Evolutionary conservation across 805 yeast genomes (phyloP).

Genomic region (Suhomyces vadensis): DNA sequence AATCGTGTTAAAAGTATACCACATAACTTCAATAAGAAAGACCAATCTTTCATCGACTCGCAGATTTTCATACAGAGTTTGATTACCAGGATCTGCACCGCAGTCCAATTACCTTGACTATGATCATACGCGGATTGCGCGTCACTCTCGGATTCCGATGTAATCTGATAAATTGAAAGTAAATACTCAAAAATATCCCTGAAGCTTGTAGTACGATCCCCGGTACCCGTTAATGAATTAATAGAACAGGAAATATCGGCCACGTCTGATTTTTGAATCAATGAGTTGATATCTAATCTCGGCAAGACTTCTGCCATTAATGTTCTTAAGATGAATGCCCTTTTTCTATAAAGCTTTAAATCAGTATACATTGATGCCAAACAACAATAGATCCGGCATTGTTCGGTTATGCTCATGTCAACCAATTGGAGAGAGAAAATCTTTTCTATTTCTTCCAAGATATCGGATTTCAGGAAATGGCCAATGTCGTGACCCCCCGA

Average conservation of each 20-base stretch:
- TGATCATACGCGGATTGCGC: conserved; percentile 21
- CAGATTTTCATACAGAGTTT: conserved; percentile 54
- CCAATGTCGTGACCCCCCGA: conserved; percentile 7
- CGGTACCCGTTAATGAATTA: conserved; percentile 6
- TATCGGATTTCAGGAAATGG: conserved; percentile 36
- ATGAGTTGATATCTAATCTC: conserved; percentile 25
- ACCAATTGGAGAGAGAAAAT: conserved; percentile 37
- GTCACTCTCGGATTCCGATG: conserved; percentile 32
- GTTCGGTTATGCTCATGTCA: conserved; percentile 45
- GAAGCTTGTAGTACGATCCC: conserved; percentile 22
- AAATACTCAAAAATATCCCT: conserved; percentile 49
- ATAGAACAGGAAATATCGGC: conserved; percentile 1
- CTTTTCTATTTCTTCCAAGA: conserved; percentile 40
- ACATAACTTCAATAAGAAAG: conserved; percentile 44
- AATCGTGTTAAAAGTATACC: conserved; percentile 57
- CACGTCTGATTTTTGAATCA: not conserved
- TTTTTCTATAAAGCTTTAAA: conserved; percentile 64
- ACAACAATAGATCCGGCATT: conserved; percentile 62
- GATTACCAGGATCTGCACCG: conserved; percentile 56
- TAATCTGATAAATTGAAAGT: conserved; percentile 55
- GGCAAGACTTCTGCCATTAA: conserved; percentile 55
- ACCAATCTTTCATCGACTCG: conserved; percentile 49
- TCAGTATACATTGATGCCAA: conserved; percentile 64
- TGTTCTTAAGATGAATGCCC: conserved; percentile 67
- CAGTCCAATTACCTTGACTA: conserved; percentile 47